phyloP scores from a whole-genome alignment of 306 rosid species.

The Erythrophleum fordii region DNA sequence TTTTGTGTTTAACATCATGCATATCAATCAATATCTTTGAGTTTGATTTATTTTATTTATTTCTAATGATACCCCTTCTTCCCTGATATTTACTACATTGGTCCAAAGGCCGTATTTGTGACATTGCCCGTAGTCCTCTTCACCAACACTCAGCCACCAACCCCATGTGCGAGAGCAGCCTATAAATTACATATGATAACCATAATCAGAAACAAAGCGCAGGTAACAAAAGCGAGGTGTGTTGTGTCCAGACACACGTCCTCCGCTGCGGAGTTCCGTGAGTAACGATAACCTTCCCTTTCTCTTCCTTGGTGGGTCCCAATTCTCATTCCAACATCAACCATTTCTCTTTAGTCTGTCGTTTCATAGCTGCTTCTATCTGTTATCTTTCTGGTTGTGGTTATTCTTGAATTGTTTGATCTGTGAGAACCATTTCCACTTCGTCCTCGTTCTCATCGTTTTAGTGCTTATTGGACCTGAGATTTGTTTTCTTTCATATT shows the following conservation, averaged over 20 bases:
- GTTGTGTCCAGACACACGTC: background rate
- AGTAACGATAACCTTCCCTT: background rate
- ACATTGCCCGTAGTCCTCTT: background rate
- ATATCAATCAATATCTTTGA: too few species aligned
- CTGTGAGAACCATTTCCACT: background rate
- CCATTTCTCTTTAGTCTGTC: background rate
- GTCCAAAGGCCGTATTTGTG: background rate
- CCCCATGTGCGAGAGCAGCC: background rate
- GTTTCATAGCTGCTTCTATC: background rate
- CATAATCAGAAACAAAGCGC: background rate
- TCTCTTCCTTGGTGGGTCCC: background rate
- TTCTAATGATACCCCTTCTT: too few species aligned
- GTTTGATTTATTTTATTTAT: too few species aligned
- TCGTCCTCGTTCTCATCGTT: background rate
- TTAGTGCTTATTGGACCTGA: background rate
- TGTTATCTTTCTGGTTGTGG: background rate
- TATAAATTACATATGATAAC: background rate
- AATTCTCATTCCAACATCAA: slow-evolving; percentile 10
- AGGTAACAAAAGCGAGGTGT: background rate
- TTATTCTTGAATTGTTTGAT: background rate
- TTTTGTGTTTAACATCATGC: too few species aligned
- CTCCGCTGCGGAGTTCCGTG: background rate
- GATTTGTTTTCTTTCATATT: slow-evolving; percentile 5
- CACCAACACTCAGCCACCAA: background rate
- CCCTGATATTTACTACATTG: too few species aligned